Evolutionary conservation across 108 stramenopile species (phyloP), one percentile per base, ranked within the genome.

Genomic region (Mediolabrus comicus): DNA sequence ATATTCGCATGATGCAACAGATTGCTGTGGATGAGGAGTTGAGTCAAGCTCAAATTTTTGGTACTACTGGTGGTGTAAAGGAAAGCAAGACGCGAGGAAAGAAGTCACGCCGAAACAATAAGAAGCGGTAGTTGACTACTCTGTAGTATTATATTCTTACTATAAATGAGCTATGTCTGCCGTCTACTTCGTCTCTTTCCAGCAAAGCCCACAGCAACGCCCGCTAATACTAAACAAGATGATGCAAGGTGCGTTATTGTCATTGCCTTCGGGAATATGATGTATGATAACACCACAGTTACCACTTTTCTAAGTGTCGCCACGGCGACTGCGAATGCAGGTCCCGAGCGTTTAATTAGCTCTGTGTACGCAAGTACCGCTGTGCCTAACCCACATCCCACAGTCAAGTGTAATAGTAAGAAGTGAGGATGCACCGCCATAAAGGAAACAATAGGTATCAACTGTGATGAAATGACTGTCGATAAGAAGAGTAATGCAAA

Each of bases 1-100:
- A 90, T 71, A 61, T 90, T 27, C 59, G 77, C 24, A 86, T 95
- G 85, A 59, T 77, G 46, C 77, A 87, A 12, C 89, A 87, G 51
- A 83, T 95, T 49, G 84, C 84, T 14, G 66, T 83, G 41, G 66
- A 82, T 66, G 81, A 82, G 19, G 91, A 95, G 60, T 62, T 90
- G 59, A 81, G 59, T 34, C 60, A 90, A 46, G 89, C 91, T 2
- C 86, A 92, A 51, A 90, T 95, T 38, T 89, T 84, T 69, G 89
- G 92, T 13, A 85, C 86, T 19, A 55, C 41, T 12, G 76, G 71
- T 60, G 76, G 71, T 49, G 49, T 11, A 4, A 52, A 65, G 22
- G 56, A 60, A 31, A 33, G 33, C 16, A 74, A 65, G 51, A 52
- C 67, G 35, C 43, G 71, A 32, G 77, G 77, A 9, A 78, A 74